Evolutionary conservation across 1,284 basidiomycete genomes (phyloP).

Genomic region (Pascua sp.): DNA sequence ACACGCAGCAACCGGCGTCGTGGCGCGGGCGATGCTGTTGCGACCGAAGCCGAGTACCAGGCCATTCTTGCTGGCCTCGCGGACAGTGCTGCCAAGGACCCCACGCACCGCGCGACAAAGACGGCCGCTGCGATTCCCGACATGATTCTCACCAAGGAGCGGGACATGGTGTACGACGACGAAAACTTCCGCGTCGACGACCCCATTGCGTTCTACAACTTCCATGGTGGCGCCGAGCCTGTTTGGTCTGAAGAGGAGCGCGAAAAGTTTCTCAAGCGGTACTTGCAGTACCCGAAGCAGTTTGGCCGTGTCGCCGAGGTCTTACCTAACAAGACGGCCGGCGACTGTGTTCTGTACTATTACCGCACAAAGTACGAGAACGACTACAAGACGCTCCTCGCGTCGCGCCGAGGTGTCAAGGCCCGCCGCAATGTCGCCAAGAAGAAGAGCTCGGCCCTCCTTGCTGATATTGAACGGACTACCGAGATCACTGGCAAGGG

Average conservation of each 20-base stretch:
- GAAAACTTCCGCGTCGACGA: constrained; percentile 76
- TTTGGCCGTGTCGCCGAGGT: constrained; percentile 74
- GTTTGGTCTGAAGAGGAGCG: constrained; percentile 84
- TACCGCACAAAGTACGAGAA: constrained; percentile 92
- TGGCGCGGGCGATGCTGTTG: constrained; percentile 72
- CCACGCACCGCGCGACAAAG: constrained; percentile 74
- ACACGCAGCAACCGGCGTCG: constrained; percentile 33
- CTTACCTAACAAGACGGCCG: constrained; percentile 77
- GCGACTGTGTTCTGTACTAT: constrained; percentile 90
- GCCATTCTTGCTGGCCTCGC: constrained; percentile 91
- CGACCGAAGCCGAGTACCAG: constrained; percentile 94
- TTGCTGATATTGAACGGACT: constrained; percentile 38
- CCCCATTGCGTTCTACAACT: constrained; percentile 72
- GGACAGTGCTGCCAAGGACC: constrained; percentile 87
- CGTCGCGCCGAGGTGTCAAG: constrained; percentile 53
- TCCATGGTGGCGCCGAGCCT: constrained; percentile 65
- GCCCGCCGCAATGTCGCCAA: constrained; percentile 55
- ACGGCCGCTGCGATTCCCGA: constrained; percentile 91
- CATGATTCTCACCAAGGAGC: constrained; percentile 72
- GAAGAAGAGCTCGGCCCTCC: constrained; percentile 41
- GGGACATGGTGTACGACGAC: constrained; percentile 67
- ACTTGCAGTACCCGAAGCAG: constrained; percentile 83
- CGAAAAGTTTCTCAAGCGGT: constrained; percentile 72
- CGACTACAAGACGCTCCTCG: constrained; percentile 65
- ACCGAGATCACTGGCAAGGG: constrained; percentile 23